Conservation (phyloP, 495 filamentous ascomycete genomes). For the Neurospora tetrasperma region DNA sequence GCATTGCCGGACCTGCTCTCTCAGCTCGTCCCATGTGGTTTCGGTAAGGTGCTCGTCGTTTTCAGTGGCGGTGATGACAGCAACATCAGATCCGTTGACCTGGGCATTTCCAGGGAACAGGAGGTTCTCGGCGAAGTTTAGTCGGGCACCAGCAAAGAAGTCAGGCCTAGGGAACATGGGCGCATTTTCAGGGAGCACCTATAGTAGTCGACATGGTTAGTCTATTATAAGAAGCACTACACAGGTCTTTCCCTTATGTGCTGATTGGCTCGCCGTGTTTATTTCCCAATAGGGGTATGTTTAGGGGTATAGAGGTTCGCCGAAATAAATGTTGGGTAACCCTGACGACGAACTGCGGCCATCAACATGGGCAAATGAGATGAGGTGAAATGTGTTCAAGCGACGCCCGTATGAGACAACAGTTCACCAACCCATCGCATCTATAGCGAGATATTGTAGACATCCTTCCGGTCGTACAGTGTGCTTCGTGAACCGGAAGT, state of each 20-base stretch:
- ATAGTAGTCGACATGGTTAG: slow-evolving; percentile 5
- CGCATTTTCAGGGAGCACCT: slow-evolving; percentile 59
- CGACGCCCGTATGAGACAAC: not conserved
- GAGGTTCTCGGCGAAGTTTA: slow-evolving; percentile 92
- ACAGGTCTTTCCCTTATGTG: not conserved
- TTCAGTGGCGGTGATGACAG: slow-evolving; percentile 69
- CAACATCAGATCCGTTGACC: slow-evolving; percentile 46
- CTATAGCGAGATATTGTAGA: not conserved
- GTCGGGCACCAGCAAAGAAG: slow-evolving; percentile 67
- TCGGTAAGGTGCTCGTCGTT: slow-evolving; percentile 48
- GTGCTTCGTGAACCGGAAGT: slow-evolving; percentile 3
- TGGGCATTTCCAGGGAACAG: slow-evolving; percentile 53
- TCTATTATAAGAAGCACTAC: not conserved
- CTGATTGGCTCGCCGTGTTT: not conserved
- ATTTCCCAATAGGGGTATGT: not conserved
- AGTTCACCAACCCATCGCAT: not conserved
- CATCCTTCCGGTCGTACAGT: not conserved
- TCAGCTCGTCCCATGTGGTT: slow-evolving; percentile 67
- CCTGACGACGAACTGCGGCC: not conserved
- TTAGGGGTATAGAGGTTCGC: not conserved
- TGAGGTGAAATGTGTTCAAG: not conserved
- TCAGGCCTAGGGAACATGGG: slow-evolving; percentile 75
- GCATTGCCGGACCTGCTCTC: slow-evolving; percentile 65
- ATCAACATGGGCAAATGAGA: not conserved
- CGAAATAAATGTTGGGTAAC: not conserved